Evolutionary conservation across 2,329 filamentous ascomycete species (phyloP), one percentile per base, ranked within the genome.

Genomic region (Aphanocladium album): DNA sequence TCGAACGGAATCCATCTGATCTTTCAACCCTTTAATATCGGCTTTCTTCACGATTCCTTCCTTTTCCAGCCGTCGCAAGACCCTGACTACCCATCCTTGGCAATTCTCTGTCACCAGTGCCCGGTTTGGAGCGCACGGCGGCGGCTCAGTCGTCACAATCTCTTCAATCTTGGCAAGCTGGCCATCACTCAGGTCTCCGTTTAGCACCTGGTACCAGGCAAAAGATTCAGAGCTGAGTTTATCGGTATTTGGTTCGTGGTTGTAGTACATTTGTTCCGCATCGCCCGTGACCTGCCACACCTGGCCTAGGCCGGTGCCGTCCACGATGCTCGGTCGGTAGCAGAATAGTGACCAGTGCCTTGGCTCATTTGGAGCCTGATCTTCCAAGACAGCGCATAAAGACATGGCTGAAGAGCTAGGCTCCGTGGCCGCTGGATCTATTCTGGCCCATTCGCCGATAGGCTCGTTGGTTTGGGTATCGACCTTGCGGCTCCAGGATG

Each of bases 201-300:
- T 50, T 5, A 58, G 9, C 14, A 50, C 45, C 14, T 50, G 30
- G 56, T 46, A 21, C 56, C 45, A 59, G 14, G 9, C 55, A 58
- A 58, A 58, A 27, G 25, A 46, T 7, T 33, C 8, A 21, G 19
- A 25, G 25, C 33, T 45, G 17, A 58, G 33, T 3, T 33, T 35
- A 27, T 58, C 55, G 1, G 14, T 21, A 16, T 58, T 19, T 5
- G 12, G 6, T 2, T 8, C 27, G 55, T 58, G 55, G 11, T 35
- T 2, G 45, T 50, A 58, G 14, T 27, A 27, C 41, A 58, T 58
- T 12, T 33, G 39, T 45, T 58, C 55, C 14, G 55, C 55, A 27
- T 58, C 55, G 14, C 55, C 55, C 5, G 27, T 50, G 45, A 58
- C 55, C 45, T 58, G 55, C 41, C 55, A 58, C 2, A 45, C 19